Evolutionary conservation across 805 yeast genomes (phyloP), one percentile per base, ranked within the genome.

Genomic region (Candida railenensis): DNA sequence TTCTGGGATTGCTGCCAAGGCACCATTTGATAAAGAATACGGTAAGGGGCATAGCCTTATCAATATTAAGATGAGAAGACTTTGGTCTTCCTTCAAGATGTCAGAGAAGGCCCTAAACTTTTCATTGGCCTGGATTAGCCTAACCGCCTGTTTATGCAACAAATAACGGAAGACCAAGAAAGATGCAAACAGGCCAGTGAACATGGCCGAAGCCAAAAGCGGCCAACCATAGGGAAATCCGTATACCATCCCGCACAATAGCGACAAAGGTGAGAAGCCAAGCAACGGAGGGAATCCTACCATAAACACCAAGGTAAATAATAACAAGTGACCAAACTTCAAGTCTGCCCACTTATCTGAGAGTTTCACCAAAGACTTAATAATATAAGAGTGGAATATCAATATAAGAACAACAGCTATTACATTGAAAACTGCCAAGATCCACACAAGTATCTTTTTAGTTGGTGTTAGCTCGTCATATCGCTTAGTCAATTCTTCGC

Each of bases 1-100:
- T 15, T 88, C 86, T 0, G 95, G 96, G 12, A 92, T 79, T 1
- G 95, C 85, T 8, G 96, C 94, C 53, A 94, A 73, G 0, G 96
- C 97, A 3, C 97, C 97, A 58, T 92, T 92, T 0, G 94, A 85
- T 28, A 92, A 69, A 2, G 97, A 89, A 61, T 90, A 94, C 0
- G 98, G 98, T 56, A 92, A 77, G 0, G 99, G 99, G 55, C 97
- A 89, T 47, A 92, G 64, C 46, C 97, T 73, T 22, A 92, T 76
- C 59, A 92, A 71, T 44, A 86, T 78, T 44, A 92, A 65, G 20
- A 94, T 65, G 52, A 82, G 62, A 47, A 90, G 76, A 16, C 72
- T 63, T 53, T 85, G 84, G 46, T 80, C 78, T 48, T 89, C 95
- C 53, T 77, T 81, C 48, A 92, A 63, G 3, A 89, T 86, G 45